phyloP scores from a whole-genome alignment of 331 rosid species.

The Acacia pycnantha region DNA sequence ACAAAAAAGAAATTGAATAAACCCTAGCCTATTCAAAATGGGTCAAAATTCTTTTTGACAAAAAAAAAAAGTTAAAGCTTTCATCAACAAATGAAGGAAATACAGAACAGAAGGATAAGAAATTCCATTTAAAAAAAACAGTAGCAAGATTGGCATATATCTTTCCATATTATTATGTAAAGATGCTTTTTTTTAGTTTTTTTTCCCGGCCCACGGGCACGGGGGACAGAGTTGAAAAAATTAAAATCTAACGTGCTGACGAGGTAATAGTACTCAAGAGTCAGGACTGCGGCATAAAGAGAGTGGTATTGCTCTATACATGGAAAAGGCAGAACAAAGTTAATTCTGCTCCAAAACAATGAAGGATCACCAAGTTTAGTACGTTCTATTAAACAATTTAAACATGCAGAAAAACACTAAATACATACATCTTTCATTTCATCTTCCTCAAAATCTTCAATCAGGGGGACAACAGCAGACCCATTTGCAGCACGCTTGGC shows the following conservation, averaged over 20 bases:
- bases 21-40: slow-evolving; percentile 42
- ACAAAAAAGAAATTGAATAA: background rate
- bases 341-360: slow-evolving; percentile 9
- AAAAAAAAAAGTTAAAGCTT: background rate
- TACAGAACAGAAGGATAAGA: background rate
- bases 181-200: slow-evolving; percentile 9
- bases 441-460: slow-evolving; percentile 79
- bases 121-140: background rate
- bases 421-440: slow-evolving; percentile 65
- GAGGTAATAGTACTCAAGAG: background rate
- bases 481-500: slow-evolving; percentile 57
- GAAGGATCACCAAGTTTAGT: slow-evolving; percentile 19
- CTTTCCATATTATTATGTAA: background rate
- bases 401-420: slow-evolving; percentile 15
- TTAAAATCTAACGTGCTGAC: background rate
- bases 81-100: background rate
- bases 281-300: background rate
- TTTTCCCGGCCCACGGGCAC: too few relatives aligned
- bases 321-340: slow-evolving; percentile 3
- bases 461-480: slow-evolving; percentile 52
- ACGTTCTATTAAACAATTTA: slow-evolving; percentile 1
- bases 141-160: background rate
- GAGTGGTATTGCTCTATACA: background rate
- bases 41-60: slow-evolving; percentile 12
- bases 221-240: background rate